Base-by-base conservation (phyloP, 768 basidiomycete species). In the Candolleomyces eurysporus region DNA sequence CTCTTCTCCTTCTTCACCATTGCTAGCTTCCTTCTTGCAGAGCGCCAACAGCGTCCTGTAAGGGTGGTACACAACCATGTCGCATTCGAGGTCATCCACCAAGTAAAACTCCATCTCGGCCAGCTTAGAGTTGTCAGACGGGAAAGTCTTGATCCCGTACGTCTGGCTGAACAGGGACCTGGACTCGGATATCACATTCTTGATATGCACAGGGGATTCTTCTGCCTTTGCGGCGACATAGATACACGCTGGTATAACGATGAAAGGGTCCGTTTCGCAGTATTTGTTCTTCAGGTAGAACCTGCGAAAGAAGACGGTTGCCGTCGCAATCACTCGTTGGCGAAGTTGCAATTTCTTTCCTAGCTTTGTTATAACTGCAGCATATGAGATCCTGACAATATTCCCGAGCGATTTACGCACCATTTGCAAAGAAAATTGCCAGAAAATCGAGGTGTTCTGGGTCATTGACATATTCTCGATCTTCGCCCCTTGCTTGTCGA, bases 61-160 rank as follows among this genome's bases (percentile, higher is more conserved):
- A 0, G 97, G 96, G 72, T 98, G 97, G 72, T 94, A 98, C 8
- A 98, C 84, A 58, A 89, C 84, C 48, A 99, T 78, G 73, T 98
- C 94, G 68, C 96, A 98, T 72, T 97, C 95, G 30, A 98, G 84
- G 71, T 99, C 96, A 69, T 94, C 94, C 22, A 99, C 89, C 10
- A 98, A 87, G 76, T 96, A 98, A 76, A 98, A 98, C 71, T 98
- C 96, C 96, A 98, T 98, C 73, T 99, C 97, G 4, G 96, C 97
- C 14, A 99, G 79, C 69, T 94, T 95, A 11, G 90, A 84, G 67
- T 96, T 91, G 70, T 97, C 95, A 0, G 90, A 83, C 0, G 91
- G 86, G 69, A 97, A 96, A n/a, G 82, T 75, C 69, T 91, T 89
- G 70, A 90, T 79, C 21, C 48, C 16, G 17, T 36, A 45, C 51